These are phyloP conservation scores for Ganoderma lucidum DNA, from an alignment of 1,284 basidiomycete species.

Conservation along the genomic window DNA sequence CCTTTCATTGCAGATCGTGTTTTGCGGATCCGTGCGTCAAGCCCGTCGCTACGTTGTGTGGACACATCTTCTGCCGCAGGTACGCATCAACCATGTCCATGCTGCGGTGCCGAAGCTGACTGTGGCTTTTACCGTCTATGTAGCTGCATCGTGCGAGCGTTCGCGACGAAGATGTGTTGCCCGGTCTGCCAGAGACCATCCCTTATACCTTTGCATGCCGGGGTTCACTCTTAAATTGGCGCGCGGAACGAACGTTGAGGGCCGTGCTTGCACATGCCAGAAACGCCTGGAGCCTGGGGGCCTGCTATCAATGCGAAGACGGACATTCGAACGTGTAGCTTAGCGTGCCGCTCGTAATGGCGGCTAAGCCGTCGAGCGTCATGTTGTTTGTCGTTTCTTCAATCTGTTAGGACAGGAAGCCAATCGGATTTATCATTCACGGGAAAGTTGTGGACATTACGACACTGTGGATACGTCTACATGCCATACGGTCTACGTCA, in stretches of 20 bases:
- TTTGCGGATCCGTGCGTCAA: constrained; percentile 19
- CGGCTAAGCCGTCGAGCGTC: too few relatives aligned
- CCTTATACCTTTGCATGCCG: constrained; percentile 4
- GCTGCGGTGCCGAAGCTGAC: background rate
- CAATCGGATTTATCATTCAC: too few relatives aligned
- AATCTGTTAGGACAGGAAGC: too few relatives aligned
- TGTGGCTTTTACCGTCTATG: too few relatives aligned
- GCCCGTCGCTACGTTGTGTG: constrained; percentile 25
- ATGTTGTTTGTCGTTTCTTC: too few relatives aligned
- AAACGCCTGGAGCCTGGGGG: too few relatives aligned
- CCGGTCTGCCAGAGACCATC: constrained; percentile 11
- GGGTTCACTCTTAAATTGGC: background rate
- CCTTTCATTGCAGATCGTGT: constrained; percentile 25
- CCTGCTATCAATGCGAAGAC: too few relatives aligned
- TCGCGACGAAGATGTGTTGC: constrained; percentile 6
- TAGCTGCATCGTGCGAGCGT: constrained; percentile 11
- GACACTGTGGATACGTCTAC: too few relatives aligned
- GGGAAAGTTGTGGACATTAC: too few relatives aligned
- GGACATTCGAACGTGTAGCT: too few relatives aligned
- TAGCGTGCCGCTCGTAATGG: too few relatives aligned
- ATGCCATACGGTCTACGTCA: background rate
- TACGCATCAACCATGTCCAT: background rate
- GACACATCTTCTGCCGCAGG: constrained; percentile 14
- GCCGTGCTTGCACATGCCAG: too few relatives aligned
- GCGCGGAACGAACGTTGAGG: background rate